phyloP scores from a whole-genome alignment of 352 stramenopile species.

The Phytophthora europaea region DNA sequence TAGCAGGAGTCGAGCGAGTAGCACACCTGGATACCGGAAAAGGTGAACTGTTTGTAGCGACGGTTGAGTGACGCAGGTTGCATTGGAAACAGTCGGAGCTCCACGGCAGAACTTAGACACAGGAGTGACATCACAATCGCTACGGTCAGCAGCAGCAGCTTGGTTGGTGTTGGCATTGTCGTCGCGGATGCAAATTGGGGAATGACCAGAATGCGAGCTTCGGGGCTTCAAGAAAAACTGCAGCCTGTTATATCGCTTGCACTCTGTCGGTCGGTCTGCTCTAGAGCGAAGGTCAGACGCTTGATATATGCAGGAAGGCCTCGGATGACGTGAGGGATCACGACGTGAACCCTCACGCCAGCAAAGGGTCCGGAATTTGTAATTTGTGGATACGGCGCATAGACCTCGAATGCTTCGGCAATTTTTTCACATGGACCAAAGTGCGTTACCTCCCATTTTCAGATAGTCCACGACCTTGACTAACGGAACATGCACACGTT shows the following conservation, averaged over 20 bases:
- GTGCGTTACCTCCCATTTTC: not conserved
- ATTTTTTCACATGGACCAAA: not conserved
- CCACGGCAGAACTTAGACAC: not conserved
- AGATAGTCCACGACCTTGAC: not conserved
- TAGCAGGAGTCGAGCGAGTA: constrained; percentile 31
- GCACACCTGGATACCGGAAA: constrained; percentile 21
- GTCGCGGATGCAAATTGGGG: not conserved
- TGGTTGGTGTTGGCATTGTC: not conserved
- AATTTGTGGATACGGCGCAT: not conserved
- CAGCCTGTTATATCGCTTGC: not conserved
- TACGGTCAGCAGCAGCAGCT: not conserved
- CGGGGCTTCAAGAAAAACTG: not conserved
- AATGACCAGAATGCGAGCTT: not conserved
- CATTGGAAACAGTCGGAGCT: constrained; percentile 16
- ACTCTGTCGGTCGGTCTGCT: not conserved
- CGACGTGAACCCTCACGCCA: not conserved
- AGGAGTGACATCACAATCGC: not conserved
- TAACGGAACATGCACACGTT: not conserved
- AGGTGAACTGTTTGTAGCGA: constrained; percentile 25
- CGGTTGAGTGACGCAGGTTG: constrained; percentile 2
- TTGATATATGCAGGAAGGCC: no score
- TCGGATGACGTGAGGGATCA: no score
- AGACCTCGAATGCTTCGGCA: not conserved
- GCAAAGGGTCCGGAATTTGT: not conserved
- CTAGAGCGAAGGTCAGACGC: not conserved